Evolutionary conservation across 2,329 filamentous ascomycete genomes (phyloP).

Genomic region (Pseudocercospora ulei): DNA sequence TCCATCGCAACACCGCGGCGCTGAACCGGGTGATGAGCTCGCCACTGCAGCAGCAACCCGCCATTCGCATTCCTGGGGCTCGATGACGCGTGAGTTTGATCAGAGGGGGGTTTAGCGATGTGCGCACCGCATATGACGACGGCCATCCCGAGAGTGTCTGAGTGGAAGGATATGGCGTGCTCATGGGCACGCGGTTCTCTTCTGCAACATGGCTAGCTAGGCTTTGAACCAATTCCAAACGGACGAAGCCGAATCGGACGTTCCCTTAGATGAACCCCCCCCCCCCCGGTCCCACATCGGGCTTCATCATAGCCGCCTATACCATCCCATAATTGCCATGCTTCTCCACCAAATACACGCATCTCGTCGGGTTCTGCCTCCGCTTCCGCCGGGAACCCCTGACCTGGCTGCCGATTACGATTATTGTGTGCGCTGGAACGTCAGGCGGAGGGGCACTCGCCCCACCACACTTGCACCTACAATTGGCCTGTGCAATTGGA

Average conservation of each 20-base stretch:
- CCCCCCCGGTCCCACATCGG: background rate
- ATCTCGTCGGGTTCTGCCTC: conserved; percentile 4
- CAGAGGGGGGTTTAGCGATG: background rate
- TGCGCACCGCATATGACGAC: conserved; percentile 3
- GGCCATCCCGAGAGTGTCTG: background rate
- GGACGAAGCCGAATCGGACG: conserved; percentile 1
- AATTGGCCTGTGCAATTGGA: conserved; percentile 13
- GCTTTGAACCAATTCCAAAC: conserved; percentile 4
- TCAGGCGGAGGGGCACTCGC: conserved; percentile 9
- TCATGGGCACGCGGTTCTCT: background rate
- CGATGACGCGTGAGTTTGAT: background rate
- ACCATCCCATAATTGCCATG: background rate
- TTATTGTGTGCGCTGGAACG: too few species aligned
- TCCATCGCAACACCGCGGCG: too few species aligned
- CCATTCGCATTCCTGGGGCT: background rate
- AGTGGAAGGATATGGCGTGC: conserved; percentile 8
- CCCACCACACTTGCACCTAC: conserved; percentile 11
- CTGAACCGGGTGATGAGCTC: too few species aligned
- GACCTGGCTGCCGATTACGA: conserved; percentile 7
- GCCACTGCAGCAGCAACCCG: background rate
- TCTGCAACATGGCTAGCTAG: background rate
- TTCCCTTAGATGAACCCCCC: conserved; percentile 7
- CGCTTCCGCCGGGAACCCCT: too few species aligned
- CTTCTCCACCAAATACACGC: conserved; percentile 4
- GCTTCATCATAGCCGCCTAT: conserved; percentile 1